Base-by-base conservation (phyloP, 208 protist genomes). In the Lotmaria passim region DNA sequence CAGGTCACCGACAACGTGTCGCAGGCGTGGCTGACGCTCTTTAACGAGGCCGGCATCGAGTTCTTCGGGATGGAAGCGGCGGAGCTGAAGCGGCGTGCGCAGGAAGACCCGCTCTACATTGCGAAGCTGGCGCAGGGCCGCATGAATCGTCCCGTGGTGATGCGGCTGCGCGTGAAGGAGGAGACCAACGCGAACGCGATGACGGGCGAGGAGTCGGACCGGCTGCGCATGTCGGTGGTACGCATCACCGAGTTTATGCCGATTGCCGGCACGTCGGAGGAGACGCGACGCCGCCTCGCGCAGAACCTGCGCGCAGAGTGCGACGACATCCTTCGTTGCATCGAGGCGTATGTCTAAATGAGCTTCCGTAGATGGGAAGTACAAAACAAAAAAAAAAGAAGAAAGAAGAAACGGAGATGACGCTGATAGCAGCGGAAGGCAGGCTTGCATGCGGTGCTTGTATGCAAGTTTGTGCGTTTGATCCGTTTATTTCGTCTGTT, bases 1-100 rank as follows among this genome's bases (percentile, higher is more conserved):
- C 88, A 95, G 65, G 87, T 88, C 52, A 93, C 86, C 6, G 93
- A 97, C 76, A 92, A 91, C 75, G 81, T 94, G 17, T 91, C 90
- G 5, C 90, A 94, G 82, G 81, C 81, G 81, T 97, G 93, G 93
- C 76, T 97, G 36, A 97, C 93, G n/a, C 68, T 95, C 14, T 97
- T 97, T 69, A 94, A 97, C 68, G 93, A 97, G 63, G 79, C 90
- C 4, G 93, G 88, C 34, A 65, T 87, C 2, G 88, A 95, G 60
- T 95, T 97, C 75, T 95, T 94, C 63, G 93, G 93, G 15, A 93
- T 95, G 83, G 41, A 82, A 24, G 93, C 93, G 24, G 33, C 78
- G 26, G 90, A 97, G 80, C 81, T 97, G 43, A 97, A 95, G 73
- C 77, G 78, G 48, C 71, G 79, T 23, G 67, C 83, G 17, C 89